Percentiles rank a stretch among this genome's conserved stretches.
These are phyloP conservation scores for Ascochyta clinopodiicola DNA, from an alignment of 2,329 filamentous ascomycete species.

Conservation along the genomic window DNA sequence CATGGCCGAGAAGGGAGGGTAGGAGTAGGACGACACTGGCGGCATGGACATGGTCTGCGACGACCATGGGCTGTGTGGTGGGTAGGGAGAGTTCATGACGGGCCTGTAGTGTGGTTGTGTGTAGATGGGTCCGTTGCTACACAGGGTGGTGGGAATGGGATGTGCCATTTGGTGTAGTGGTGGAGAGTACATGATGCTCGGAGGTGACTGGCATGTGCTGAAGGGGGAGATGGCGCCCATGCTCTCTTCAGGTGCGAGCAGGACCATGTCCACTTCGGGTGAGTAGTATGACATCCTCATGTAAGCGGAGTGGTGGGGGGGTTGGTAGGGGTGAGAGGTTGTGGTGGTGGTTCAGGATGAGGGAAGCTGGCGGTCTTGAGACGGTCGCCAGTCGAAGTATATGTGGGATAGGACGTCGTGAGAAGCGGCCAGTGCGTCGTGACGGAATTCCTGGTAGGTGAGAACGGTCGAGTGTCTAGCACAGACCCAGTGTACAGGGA, in stretches of 20 bases:
- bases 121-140: constrained; percentile 36
- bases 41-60: constrained; percentile 38
- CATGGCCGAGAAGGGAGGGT: constrained; percentile 41
- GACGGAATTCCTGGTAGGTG: constrained; percentile 34
- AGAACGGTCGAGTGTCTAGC: constrained; percentile 40
- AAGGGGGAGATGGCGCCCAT: constrained; percentile 46
- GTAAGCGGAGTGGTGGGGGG: constrained; percentile 13
- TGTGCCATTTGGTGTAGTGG: constrained; percentile 42
- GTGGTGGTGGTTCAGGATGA: constrained; percentile 15
- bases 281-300: constrained; percentile 46
- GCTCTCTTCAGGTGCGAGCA: constrained; percentile 43
- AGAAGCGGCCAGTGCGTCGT: constrained; percentile 39
- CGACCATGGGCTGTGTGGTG: constrained; percentile 41
- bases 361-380: constrained; percentile 20
- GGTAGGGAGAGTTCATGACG: constrained; percentile 43
- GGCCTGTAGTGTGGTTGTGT: constrained; percentile 39
- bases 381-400: constrained; percentile 29
- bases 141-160: constrained; percentile 30
- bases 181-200: constrained; percentile 48
- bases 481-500: constrained; percentile 37
- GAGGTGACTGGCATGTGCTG: constrained; percentile 46
- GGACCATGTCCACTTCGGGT: constrained; percentile 46
- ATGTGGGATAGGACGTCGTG: constrained; percentile 38
- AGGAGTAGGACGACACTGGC: constrained; percentile 44
- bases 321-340: not conserved